phyloP scores from a whole-genome alignment of 2,329 filamentous ascomycete species.

The Chaetothyriales sp. region DNA sequence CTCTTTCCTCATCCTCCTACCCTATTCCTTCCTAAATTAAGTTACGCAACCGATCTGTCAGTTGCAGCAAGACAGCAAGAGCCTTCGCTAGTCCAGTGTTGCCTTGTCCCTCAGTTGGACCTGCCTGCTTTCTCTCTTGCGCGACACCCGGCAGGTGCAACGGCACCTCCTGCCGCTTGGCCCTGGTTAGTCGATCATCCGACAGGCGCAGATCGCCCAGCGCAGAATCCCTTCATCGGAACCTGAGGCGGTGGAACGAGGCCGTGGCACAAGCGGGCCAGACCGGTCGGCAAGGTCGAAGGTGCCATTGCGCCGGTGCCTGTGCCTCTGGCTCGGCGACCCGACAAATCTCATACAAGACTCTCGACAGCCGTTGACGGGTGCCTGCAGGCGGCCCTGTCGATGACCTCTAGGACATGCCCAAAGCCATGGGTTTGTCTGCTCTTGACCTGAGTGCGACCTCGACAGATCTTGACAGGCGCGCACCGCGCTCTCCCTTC shows the following conservation, averaged over 20 bases:
- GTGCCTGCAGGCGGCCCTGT: conserved; percentile 13
- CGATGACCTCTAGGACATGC: conserved; percentile 15
- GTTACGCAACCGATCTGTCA: not conserved
- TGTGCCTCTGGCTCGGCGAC: conserved; percentile 5
- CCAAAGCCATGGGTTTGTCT: conserved; percentile 14
- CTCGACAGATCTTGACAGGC: not conserved
- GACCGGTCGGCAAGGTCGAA: conserved; percentile 5
- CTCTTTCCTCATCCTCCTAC: not conserved
- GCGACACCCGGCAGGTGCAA: not conserved
- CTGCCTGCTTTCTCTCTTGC: not conserved
- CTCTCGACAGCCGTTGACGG: conserved; percentile 2
- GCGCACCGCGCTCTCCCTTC: not conserved
- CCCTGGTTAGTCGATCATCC: no score
- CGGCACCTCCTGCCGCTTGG: not conserved
- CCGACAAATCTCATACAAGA: conserved; percentile 1
- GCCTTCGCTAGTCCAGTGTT: not conserved
- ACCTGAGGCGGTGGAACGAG: conserved; percentile 3
- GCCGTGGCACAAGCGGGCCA: conserved; percentile 8
- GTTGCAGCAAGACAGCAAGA: no score
- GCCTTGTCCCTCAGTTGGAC: not conserved
- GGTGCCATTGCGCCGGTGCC: conserved; percentile 9
- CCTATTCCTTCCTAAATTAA: not conserved
- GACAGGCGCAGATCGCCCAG: not conserved
- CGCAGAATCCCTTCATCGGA: not conserved
- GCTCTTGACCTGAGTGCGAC: conserved; percentile 13